Evolutionary conservation across 2,329 filamentous ascomycete genomes (phyloP), one percentile per base, ranked within the genome.

Genomic region (Cadophora malorum): DNA sequence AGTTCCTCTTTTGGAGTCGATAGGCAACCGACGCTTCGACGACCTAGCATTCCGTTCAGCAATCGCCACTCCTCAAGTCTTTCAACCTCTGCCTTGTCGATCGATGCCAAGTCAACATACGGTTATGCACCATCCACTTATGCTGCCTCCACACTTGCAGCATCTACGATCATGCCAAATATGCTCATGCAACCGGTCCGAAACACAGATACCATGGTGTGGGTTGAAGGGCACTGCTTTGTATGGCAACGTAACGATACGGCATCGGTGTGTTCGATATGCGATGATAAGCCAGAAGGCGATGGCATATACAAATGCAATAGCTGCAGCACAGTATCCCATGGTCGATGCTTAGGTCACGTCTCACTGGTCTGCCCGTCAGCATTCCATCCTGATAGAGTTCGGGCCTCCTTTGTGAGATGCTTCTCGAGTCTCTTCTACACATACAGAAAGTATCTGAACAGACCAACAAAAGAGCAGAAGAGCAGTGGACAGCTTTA

Each of bases 1-100:
- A 97, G 94, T 81, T 97, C 94, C n/a, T 97, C 94, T 0, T 96
- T 97, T 79, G 92, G 91, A 35, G 84, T 94, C 76, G 92, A 93
- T 73, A 90, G 89, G 78, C 86, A 89, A 72, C 85, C 85, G 47
- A 88, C 89, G 0, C 80, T 90, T 23, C 87, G 92, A 72, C 85
- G 91, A 52, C 90, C 91, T 5, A 92, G 88, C 77, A 81, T 90
- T 38, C 92, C 94, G 4, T 94, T 95, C 80, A 83, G 93, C 16
- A 88, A 86, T 72, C 87, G 87, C 4, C 87, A 90, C 72, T 84
- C 85, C 64, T 79, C 86, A 14, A 90, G 89, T 31, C 84, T 89
- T 70, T 93, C 91, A 16, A 94, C 91, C 2, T 92, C 91, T 31
- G 88, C 85, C 4, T 75, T 76, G 66, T 77, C 76, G 5, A 73